Conservation (phyloP, 2,329 filamentous ascomycete species). For the Pseudopithomyces chartarum region DNA sequence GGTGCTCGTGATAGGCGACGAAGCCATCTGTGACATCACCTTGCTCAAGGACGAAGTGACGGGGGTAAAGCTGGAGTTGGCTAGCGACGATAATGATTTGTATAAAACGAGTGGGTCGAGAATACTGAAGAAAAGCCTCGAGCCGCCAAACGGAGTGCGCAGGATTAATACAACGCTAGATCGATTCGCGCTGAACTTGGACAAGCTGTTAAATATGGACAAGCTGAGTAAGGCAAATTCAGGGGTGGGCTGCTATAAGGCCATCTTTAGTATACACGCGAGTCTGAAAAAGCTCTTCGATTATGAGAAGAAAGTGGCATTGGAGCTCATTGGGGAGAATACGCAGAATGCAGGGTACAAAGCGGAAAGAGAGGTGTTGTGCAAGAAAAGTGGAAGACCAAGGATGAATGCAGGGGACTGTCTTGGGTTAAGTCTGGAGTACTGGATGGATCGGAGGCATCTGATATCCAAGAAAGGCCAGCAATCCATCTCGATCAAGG, state of each 20-base stretch:
- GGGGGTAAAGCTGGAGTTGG: constrained; percentile 67
- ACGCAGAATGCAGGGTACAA: constrained; percentile 53
- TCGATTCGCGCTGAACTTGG: constrained; percentile 72
- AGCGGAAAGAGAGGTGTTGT: constrained; percentile 65
- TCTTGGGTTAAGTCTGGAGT: constrained; percentile 74
- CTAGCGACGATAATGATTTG: constrained; percentile 64
- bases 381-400: constrained; percentile 71
- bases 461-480: constrained; percentile 38
- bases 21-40: constrained; percentile 35
- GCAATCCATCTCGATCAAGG: constrained; percentile 38
- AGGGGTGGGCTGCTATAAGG: constrained; percentile 74
- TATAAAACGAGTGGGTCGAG: constrained; percentile 48
- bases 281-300: constrained; percentile 72
- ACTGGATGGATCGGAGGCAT: constrained; percentile 71
- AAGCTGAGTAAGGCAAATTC: constrained; percentile 66
- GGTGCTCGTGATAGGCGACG: constrained; percentile 42
- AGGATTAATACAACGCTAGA: constrained; percentile 73
- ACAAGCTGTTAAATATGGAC: constrained; percentile 71
- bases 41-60: constrained; percentile 50
- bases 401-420: constrained; percentile 70
- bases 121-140: constrained; percentile 70
- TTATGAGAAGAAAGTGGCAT: constrained; percentile 64
- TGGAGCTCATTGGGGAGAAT: constrained; percentile 33
- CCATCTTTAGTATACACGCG: constrained; percentile 73
- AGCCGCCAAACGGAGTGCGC: constrained; percentile 63